phyloP scores from a whole-genome alignment of 1,284 basidiomycete species.

The Trichosporon coremiiforme region DNA sequence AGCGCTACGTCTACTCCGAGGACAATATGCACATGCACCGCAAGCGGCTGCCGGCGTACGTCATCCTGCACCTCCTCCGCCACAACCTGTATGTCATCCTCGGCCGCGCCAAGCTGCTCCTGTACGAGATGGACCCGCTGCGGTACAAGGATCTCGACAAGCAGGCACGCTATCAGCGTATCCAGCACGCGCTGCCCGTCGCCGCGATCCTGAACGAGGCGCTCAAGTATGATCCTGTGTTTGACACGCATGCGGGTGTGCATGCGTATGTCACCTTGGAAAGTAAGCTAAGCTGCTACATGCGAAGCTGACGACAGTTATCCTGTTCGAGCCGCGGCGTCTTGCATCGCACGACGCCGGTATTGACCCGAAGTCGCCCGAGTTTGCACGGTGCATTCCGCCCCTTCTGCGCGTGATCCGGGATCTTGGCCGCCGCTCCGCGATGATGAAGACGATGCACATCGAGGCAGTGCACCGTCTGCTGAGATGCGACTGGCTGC shows the following conservation, averaged over 20 bases:
- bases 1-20: slow-evolving; percentile 17
- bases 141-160: slow-evolving; percentile 15
- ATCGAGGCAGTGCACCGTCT: slow-evolving; percentile 25
- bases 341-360: slow-evolving; percentile 22
- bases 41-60: slow-evolving; percentile 18
- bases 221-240: slow-evolving; percentile 20
- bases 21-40: slow-evolving; percentile 23
- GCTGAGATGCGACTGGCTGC: slow-evolving; percentile 22
- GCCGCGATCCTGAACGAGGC: slow-evolving; percentile 27
- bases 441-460: slow-evolving; percentile 20
- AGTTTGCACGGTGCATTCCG: slow-evolving; percentile 15
- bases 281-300: slow-evolving; percentile 21
- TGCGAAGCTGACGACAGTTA: slow-evolving; percentile 21
- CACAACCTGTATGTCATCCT: slow-evolving; percentile 35
- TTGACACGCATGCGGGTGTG: slow-evolving; percentile 27
- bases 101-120: slow-evolving; percentile 23
- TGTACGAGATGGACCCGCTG: slow-evolving; percentile 20
- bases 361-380: slow-evolving; percentile 21
- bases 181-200: slow-evolving; percentile 27
- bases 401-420: slow-evolving; percentile 20
- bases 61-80: slow-evolving; percentile 24
- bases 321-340: slow-evolving; percentile 30
- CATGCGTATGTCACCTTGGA: slow-evolving; percentile 30
- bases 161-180: slow-evolving; percentile 19
- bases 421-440: slow-evolving; percentile 20